Evolutionary conservation across 2,329 filamentous ascomycete genomes (phyloP), one percentile per base, ranked within the genome.

Genomic region (Colletotrichum chrysophilum): DNA sequence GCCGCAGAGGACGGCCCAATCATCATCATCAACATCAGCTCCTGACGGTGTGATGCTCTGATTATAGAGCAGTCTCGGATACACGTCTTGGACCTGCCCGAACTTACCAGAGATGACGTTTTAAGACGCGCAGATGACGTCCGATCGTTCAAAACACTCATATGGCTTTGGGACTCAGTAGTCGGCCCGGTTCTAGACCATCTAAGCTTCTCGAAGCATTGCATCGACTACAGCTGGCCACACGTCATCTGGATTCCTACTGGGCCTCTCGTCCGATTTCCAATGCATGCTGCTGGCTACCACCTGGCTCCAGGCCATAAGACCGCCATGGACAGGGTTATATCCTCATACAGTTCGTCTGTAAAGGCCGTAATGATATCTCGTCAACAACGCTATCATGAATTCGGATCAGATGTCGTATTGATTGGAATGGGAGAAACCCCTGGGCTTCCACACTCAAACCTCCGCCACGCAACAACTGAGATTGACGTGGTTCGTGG

Each of bases 331-430:
- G 82, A 85, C 60, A 77, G 82, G 56, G 84, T 83, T 5, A 79
- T 86, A 4, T 87, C 85, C 5, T 86, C 85, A 0, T 87, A 86
- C 67, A 79, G 73, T n/a, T 78, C 81, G 1, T 85, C 85, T 3
- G 66, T 86, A 28, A 83, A 81, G 74, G 75, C 82, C 2, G 55
- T 87, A 3, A 77, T 84, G 26, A 66, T 81, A 24, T 76, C 74
- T 7, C 81, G 32, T 18, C 66, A 69, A 26, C 66, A 64, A 12
- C 30, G 5, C 2, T 7, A 34, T 13, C 43, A 6, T 4, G 32
- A 5, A 16, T 21, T 16, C 2, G 30, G 58, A 3, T 60, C 34
- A 2, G 21, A 60, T 38, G 32, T 58, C 16, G 66, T 85, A 3
- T 75, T 85, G 2, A 77, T 85, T 14, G 78, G 77, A 4, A 84